A percentile compares a stretch with the other conserved stretches of the same genome.
Conservation (phyloP, 2,329 filamentous ascomycete genomes). For the Ophiostoma pallidulum region DNA sequence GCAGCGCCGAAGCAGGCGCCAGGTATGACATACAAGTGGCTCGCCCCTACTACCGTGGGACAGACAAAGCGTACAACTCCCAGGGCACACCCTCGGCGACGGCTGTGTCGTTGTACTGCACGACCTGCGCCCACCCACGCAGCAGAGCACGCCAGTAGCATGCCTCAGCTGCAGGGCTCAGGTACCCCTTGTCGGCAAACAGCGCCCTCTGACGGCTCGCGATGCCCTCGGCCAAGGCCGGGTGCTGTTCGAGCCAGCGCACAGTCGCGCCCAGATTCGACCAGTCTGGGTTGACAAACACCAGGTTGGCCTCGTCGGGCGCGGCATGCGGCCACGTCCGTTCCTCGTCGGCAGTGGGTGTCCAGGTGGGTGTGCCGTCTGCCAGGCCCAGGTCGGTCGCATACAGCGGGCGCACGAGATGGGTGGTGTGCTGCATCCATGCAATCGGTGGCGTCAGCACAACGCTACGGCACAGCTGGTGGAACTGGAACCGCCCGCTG, state of each 20-base stretch:
- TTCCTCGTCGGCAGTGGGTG: neutral
- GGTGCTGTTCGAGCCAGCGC: constrained; percentile 30
- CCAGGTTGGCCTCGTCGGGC: constrained; percentile 27
- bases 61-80: constrained; percentile 8
- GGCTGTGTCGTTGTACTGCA: constrained; percentile 21
- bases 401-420: constrained; percentile 33
- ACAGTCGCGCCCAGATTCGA: constrained; percentile 34
- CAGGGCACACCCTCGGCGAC: constrained; percentile 18
- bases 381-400: neutral
- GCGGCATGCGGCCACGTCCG: constrained; percentile 28
- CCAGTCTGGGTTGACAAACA: constrained; percentile 38
- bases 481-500: constrained; percentile 37
- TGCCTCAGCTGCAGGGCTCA: constrained; percentile 34
- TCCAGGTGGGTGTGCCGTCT: neutral
- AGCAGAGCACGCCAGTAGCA: constrained; percentile 40
- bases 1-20: neutral
- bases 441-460: constrained; percentile 34
- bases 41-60: neutral
- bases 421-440: constrained; percentile 37
- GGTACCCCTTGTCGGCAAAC: constrained; percentile 29
- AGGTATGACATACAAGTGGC: neutral
- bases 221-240: constrained; percentile 30
- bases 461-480: constrained; percentile 35
- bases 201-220: constrained; percentile 31
- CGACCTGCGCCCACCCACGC: constrained; percentile 33